phyloP scores from a whole-genome alignment of 2,329 filamentous ascomycete species.

The Fusarium sp. region DNA sequence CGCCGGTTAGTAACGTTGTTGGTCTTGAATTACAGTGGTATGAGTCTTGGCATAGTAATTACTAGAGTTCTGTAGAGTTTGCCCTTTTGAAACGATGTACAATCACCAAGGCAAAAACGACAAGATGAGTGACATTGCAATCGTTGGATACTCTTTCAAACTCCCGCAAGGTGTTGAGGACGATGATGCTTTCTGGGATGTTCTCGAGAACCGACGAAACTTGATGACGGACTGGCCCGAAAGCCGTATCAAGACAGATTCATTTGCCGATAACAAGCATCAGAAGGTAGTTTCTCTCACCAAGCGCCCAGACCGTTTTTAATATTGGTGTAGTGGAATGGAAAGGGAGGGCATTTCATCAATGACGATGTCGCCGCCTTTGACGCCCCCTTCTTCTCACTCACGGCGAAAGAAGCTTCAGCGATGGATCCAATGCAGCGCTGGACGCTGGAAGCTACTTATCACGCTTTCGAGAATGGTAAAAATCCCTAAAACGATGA shows the following conservation, averaged over 20 bases:
- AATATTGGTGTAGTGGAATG: background rate
- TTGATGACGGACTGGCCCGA: background rate
- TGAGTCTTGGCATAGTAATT: background rate
- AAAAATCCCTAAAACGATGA: no score
- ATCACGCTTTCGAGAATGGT: constrained; percentile 48
- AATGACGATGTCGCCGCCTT: constrained; percentile 47
- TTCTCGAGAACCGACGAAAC: constrained; percentile 35
- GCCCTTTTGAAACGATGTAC: background rate
- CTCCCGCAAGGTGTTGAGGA: constrained; percentile 48
- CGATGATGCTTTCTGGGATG: constrained; percentile 47
- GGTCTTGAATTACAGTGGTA: background rate
- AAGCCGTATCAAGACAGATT: background rate
- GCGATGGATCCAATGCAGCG: constrained; percentile 51
- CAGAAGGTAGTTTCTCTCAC: background rate
- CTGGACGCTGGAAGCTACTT: constrained; percentile 47
- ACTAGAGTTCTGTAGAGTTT: background rate
- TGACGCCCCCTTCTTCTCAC: constrained; percentile 52
- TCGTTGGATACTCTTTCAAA: constrained; percentile 51
- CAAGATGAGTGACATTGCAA: constrained; percentile 34
- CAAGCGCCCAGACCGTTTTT: accelerated
- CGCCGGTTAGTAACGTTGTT: background rate
- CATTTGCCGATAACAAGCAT: background rate
- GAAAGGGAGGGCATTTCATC: constrained; percentile 4
- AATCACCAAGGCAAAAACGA: background rate
- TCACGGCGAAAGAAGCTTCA: constrained; percentile 7